Percentiles rank a stretch among this genome's conserved stretches.
phyloP scores from a whole-genome alignment of 2,329 filamentous ascomycete genomes.

The Furcasterigmium sp. region DNA sequence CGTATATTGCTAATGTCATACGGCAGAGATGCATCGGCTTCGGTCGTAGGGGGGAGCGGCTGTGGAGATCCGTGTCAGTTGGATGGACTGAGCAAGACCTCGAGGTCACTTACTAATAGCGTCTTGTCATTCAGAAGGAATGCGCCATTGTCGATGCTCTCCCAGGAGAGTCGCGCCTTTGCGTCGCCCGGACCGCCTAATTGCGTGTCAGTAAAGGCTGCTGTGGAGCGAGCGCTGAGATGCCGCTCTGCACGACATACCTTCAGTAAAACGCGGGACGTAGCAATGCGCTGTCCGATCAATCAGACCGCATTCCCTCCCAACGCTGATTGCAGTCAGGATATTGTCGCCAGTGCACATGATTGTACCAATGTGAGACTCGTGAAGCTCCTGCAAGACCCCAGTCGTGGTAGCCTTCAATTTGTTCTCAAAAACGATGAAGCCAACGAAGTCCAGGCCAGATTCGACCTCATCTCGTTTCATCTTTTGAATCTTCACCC shows the following conservation, averaged over 20 bases:
- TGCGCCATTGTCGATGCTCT: conserved; percentile 84
- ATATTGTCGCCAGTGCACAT: conserved; percentile 99
- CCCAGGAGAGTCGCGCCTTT: conserved; percentile 74
- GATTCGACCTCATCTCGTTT: conserved; percentile 79
- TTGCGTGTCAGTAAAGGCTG: neutral
- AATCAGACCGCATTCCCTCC: conserved; percentile 81
- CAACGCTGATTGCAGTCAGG: conserved; percentile 91
- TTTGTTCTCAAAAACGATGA: conserved; percentile 99
- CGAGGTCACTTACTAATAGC: conserved; percentile 50
- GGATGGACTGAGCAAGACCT: too few species aligned
- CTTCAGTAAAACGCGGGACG: conserved; percentile 80
- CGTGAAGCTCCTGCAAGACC: conserved; percentile 74
- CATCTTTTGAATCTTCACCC: conserved; percentile 95
- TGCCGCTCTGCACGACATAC: conserved; percentile 38
- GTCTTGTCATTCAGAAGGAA: conserved; percentile 76
- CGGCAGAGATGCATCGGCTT: conserved; percentile 76
- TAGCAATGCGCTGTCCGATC: conserved; percentile 83
- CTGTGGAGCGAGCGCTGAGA: neutral
- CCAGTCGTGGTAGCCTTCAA: conserved; percentile 80
- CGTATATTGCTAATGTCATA: conserved; percentile 76
- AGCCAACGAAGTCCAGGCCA: conserved; percentile 81
- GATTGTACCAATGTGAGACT: conserved; percentile 79
- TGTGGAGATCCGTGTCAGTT: conserved; percentile 25
- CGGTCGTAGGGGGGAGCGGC: conserved; percentile 65
- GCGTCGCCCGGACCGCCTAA: conserved; percentile 67